Percentiles rank a stretch among this genome's conserved stretches.
These are phyloP conservation scores for Tuber microsphaerosporum DNA, from an alignment of 495 filamentous ascomycete species.

Conservation along the genomic window DNA sequence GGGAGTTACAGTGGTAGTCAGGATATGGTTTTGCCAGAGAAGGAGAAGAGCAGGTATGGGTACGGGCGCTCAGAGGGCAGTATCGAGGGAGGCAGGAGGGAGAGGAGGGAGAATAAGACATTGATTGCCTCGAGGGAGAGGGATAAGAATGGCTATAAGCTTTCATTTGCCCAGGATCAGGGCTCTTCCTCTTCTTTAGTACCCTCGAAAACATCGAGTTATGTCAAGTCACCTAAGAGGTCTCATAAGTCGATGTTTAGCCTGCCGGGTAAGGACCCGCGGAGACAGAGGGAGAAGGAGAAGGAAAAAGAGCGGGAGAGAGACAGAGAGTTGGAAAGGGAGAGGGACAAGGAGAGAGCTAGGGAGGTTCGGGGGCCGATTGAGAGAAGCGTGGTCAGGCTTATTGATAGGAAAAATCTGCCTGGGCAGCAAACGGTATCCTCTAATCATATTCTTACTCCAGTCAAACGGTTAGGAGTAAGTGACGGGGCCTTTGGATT, in stretches of 20 bases:
- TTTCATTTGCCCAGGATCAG: neutral
- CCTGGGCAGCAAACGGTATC: slow-evolving; percentile 2
- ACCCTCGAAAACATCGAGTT: neutral
- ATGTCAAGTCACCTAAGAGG: neutral
- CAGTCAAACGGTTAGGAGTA: slow-evolving; percentile 29
- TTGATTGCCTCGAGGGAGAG: slow-evolving; percentile 24
- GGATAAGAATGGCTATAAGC: slow-evolving; percentile 5
- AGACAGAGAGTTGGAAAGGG: slow-evolving; percentile 24
- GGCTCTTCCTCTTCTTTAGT: neutral
- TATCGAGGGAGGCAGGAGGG: slow-evolving; percentile 14
- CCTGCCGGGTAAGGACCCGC: neutral
- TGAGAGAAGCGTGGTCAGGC: slow-evolving; percentile 1
- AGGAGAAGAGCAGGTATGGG: slow-evolving; percentile 31
- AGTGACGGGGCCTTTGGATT: slow-evolving; percentile 22
- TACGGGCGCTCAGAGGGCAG: slow-evolving; percentile 14
- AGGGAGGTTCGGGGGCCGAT: slow-evolving; percentile 9
- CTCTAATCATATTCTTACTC: slow-evolving; percentile 5
- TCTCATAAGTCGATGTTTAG: neutral
- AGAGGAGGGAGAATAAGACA: slow-evolving; percentile 20
- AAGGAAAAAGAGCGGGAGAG: slow-evolving; percentile 23
- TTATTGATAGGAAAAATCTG: neutral
- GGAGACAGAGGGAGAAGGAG: slow-evolving; percentile 17
- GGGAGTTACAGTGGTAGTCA: slow-evolving; percentile 22
- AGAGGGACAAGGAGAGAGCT: slow-evolving; percentile 21
- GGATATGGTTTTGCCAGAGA: slow-evolving; percentile 24